Conservation (phyloP, 495 filamentous ascomycete genomes). For the Xylaria curta region DNA sequence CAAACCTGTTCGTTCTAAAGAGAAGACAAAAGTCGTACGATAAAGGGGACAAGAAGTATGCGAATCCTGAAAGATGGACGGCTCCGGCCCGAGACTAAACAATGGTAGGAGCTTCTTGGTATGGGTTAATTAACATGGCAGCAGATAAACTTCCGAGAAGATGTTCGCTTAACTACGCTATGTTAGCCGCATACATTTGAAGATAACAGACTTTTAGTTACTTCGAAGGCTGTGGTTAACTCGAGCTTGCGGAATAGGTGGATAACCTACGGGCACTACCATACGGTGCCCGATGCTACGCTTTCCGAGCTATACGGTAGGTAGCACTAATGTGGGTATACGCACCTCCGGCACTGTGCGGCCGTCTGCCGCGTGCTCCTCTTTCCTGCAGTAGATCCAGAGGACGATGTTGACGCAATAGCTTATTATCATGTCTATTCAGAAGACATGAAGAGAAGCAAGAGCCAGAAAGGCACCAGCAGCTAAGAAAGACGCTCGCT, state of each 20-base stretch:
- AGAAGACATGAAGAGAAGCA: background rate
- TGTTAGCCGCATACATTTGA: background rate
- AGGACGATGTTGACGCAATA: background rate
- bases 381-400: background rate
- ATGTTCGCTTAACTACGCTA: background rate
- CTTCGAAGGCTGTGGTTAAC: background rate
- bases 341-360: background rate
- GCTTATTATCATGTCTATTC: background rate
- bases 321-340: background rate
- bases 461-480: background rate
- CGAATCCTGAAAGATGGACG: background rate
- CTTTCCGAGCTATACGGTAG: background rate
- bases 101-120: background rate
- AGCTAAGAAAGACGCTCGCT: background rate
- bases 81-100: background rate
- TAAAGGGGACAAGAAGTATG: background rate
- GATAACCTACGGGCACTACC: background rate
- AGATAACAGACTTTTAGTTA: background rate
- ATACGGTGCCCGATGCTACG: background rate
- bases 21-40: background rate
- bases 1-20: background rate
- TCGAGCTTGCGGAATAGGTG: background rate
- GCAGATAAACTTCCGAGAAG: background rate
- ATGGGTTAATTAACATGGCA: background rate
- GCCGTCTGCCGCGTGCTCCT: background rate